Conservation (phyloP, 2,329 filamentous ascomycete species). For the Beauveria varroae region DNA sequence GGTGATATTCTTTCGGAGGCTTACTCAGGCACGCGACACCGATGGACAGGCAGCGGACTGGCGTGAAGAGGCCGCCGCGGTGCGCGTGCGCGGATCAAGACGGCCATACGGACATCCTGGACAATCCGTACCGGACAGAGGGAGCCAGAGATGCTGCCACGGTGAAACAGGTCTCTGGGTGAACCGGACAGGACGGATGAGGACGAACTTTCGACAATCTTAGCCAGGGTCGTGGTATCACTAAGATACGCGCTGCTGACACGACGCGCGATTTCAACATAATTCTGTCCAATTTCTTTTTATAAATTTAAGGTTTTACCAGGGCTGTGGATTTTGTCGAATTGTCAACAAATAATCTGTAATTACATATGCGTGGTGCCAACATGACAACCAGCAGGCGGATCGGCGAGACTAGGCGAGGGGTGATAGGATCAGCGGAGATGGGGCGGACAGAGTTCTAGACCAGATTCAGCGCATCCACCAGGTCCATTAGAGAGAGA, state of each 20-base stretch:
- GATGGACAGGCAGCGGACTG: no score
- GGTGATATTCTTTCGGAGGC: no score
- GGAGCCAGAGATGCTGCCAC: constrained; percentile 15
- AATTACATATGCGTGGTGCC: background rate
- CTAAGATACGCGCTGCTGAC: background rate
- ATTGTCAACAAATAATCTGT: background rate
- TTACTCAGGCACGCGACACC: no score
- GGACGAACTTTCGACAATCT: background rate
- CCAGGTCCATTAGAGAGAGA: background rate
- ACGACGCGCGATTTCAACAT: background rate
- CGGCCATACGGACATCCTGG: no score
- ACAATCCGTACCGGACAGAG: background rate
- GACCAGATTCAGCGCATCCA: background rate
- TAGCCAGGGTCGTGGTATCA: no score
- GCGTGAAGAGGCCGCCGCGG: no score
- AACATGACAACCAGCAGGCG: background rate
- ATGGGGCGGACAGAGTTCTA: background rate
- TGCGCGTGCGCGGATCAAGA: background rate
- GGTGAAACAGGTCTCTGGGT: constrained; percentile 9
- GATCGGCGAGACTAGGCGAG: background rate
- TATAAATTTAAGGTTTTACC: no score
- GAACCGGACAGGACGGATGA: background rate
- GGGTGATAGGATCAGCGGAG: background rate
- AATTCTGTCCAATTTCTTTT: background rate
- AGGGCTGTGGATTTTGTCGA: background rate